Evolutionary conservation across 768 basidiomycete genomes (phyloP).

Genomic region (Cyathus striatus): DNA sequence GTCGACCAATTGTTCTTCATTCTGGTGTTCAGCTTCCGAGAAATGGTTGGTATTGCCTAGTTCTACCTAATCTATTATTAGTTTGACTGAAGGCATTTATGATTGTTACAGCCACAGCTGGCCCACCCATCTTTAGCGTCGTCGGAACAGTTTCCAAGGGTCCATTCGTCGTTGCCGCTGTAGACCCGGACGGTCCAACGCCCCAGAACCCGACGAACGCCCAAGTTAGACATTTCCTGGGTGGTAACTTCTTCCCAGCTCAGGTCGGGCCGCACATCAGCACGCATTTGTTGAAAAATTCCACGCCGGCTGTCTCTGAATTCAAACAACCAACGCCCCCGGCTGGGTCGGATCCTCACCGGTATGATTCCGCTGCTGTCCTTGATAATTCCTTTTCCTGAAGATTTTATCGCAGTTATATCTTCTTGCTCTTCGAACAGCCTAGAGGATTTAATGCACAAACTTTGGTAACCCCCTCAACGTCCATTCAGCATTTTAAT

Average conservation of each 20-base stretch:
- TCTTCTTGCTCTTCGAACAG: constrained; percentile 43
- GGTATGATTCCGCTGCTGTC: constrained; percentile 25
- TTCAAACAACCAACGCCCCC: constrained; percentile 38
- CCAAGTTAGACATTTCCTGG: constrained; percentile 46
- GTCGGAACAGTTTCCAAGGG: constrained; percentile 21
- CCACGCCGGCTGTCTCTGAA: constrained; percentile 35
- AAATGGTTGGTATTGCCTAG: neutral
- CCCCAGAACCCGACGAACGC: constrained; percentile 35
- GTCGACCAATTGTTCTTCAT: neutral
- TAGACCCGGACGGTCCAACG: constrained; percentile 50
- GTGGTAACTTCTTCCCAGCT: constrained; percentile 27
- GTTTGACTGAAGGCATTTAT: neutral
- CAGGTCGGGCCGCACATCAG: constrained; percentile 1
- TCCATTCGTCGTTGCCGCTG: constrained; percentile 40
- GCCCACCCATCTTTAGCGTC: constrained; percentile 28
- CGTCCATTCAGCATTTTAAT: constrained; percentile 31
- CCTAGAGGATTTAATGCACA: constrained; percentile 33
- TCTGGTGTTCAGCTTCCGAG: neutral
- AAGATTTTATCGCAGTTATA: constrained; percentile 25
- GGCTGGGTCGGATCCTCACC: constrained; percentile 34
- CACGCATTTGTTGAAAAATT: constrained; percentile 22
- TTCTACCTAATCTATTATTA: neutral
- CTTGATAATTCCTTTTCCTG: neutral
- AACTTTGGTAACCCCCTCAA: constrained; percentile 29
- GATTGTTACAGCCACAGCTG: constrained; percentile 26